A percentile compares a stretch with the other conserved stretches of the same genome.
Evolutionary conservation across 129 eudicot species (phyloP).

Genomic region (Escallonia rubra): DNA sequence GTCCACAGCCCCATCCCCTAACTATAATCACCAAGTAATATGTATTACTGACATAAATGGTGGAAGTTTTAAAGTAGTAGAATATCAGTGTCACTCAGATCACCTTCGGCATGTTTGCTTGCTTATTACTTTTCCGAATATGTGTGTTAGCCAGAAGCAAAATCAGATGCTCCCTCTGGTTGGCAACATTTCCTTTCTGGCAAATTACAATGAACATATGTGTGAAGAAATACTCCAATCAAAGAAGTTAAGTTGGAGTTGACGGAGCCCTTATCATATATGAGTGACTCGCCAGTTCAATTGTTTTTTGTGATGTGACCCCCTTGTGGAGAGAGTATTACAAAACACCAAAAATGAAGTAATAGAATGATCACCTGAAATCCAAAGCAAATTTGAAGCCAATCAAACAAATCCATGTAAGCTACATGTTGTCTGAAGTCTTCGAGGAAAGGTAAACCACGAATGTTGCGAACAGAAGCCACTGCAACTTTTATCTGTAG

Average conservation of each 20-base stretch:
- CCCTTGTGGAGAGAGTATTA: not conserved
- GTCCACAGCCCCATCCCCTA: constrained; percentile 77
- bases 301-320: not conserved
- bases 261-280: not conserved
- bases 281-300: not conserved
- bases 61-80: not conserved
- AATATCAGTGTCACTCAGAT: not conserved
- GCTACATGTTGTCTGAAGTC: constrained; percentile 38
- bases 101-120: constrained; percentile 47
- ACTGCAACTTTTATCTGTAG: constrained; percentile 80
- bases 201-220: constrained; percentile 8
- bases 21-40: constrained; percentile 32
- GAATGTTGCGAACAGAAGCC: constrained; percentile 60
- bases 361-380: constrained; percentile 60
- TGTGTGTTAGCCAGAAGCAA: constrained; percentile 82
- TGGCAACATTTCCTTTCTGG: constrained; percentile 87
- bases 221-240: not conserved
- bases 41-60: not conserved
- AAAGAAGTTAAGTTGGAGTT: not conserved
- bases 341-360: constrained; percentile 2
- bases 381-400: constrained; percentile 81
- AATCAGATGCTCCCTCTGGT: constrained; percentile 94
- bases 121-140: constrained; percentile 56
- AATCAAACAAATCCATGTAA: constrained; percentile 65
- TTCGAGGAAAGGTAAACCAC: constrained; percentile 77